Conservation (phyloP, 2,329 filamentous ascomycete species). For the Fusarium camptoceras region DNA sequence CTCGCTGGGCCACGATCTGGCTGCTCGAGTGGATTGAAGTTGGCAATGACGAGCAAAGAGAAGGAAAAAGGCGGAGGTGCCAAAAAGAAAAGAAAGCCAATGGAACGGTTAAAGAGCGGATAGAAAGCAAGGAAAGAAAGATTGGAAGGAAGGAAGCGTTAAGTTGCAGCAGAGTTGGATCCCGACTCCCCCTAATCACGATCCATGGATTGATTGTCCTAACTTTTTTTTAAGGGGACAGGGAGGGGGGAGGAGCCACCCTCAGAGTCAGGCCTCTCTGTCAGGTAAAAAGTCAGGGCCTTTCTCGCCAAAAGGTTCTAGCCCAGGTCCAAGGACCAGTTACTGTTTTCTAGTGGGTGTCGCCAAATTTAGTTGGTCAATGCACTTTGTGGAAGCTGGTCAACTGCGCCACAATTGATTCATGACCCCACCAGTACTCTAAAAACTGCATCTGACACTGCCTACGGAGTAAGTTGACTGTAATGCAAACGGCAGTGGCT, state of each 20-base stretch:
- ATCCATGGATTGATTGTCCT: background rate
- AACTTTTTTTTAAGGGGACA: background rate
- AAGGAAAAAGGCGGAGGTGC: background rate
- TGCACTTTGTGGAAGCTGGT: background rate
- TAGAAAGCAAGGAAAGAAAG: background rate
- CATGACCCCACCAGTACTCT: background rate
- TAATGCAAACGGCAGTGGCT: background rate
- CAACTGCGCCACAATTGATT: background rate
- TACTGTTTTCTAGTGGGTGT: background rate
- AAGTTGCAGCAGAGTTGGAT: slow-evolving; percentile 10
- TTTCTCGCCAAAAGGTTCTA: slow-evolving; percentile 1
- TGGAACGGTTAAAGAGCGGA: slow-evolving; percentile 16
- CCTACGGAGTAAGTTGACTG: too few relatives aligned
- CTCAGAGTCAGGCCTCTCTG: background rate
- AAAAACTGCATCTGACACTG: background rate
- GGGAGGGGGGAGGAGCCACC: background rate
- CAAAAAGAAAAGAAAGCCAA: background rate
- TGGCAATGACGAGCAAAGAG: background rate
- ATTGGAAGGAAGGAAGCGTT: slow-evolving; percentile 8
- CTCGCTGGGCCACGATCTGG: background rate
- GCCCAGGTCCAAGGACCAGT: background rate
- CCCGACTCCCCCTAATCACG: background rate
- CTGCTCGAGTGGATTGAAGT: background rate
- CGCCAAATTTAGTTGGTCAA: slow-evolving; percentile 3
- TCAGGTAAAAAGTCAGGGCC: background rate